These are phyloP conservation scores for Trichoderma oligosporum DNA, from an alignment of 2,329 filamentous ascomycete species.

Conservation along the genomic window DNA sequence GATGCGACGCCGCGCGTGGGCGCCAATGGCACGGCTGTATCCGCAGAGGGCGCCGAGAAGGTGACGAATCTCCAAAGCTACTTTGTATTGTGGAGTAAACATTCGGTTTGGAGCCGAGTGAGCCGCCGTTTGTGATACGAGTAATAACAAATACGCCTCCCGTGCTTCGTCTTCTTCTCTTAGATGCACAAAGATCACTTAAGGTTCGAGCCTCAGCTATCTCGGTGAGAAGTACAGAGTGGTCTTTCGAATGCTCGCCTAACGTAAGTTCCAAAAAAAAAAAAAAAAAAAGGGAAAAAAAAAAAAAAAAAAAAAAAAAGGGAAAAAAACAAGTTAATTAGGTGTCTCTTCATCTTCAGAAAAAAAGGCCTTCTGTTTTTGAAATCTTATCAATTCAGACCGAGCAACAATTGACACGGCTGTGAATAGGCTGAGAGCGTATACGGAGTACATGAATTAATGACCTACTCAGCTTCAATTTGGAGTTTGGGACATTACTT, in stretches of 20 bases:
- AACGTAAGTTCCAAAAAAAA: neutral
- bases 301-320: neutral
- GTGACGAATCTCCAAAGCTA: slow-evolving; percentile 31
- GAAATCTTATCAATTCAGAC: no score
- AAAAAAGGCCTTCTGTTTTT: no score
- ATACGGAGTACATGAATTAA: no score
- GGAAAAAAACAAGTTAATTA: no score
- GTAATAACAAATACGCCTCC: slow-evolving; percentile 9
- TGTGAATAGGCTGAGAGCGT: no score
- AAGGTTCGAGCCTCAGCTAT: neutral
- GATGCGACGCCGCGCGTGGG: slow-evolving; percentile 31
- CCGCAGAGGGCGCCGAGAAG: slow-evolving; percentile 28
- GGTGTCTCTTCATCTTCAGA: no score
- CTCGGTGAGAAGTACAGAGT: neutral
- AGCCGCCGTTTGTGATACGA: slow-evolving; percentile 29
- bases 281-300: neutral
- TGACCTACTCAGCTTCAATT: neutral
- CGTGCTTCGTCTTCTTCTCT: neutral
- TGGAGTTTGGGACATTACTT: no score
- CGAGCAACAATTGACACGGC: no score
- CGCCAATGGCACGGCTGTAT: slow-evolving; percentile 37
- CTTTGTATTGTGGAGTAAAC: slow-evolving; percentile 26
- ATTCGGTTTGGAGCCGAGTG: slow-evolving; percentile 38
- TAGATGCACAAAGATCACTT: neutral
- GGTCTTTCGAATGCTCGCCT: neutral